Evolutionary conservation across 352 stramenopile genomes (phyloP).

Genomic region (Pythium oligandrum): DNA sequence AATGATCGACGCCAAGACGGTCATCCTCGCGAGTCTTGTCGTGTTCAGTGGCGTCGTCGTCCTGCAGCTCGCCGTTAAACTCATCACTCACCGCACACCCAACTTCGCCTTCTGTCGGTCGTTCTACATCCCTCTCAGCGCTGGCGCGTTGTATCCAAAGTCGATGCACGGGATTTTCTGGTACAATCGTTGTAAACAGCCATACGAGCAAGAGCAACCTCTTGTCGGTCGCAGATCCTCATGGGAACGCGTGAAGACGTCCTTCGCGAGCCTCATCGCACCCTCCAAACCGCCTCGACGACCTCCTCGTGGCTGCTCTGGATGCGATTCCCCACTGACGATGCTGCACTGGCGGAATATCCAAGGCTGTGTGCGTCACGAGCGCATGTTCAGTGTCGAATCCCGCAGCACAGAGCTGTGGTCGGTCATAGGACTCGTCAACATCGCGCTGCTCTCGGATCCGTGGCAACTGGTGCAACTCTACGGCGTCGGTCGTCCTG

Average conservation of each 20-base stretch:
- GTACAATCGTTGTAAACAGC: no score
- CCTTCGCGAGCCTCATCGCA: no score
- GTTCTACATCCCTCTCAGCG: not conserved
- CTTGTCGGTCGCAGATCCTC: no score
- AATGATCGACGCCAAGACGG: no score
- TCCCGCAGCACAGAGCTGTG: conserved; percentile 17
- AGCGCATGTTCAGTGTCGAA: conserved; percentile 13
- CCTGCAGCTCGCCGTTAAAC: no score
- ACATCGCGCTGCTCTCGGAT: conserved; percentile 28
- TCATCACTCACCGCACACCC: not conserved
- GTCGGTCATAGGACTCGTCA: conserved; percentile 26
- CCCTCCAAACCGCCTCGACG: no score
- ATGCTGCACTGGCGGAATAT: conserved; percentile 13
- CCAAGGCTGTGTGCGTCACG: conserved; percentile 14
- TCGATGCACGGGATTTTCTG: no score
- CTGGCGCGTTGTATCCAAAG: not conserved
- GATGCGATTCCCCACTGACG: conserved; percentile 10
- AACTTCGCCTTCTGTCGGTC: not conserved
- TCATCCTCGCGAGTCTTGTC: no score
- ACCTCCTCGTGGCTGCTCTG: no score
- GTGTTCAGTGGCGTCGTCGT: no score
- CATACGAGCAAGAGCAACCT: no score
- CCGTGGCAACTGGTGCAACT: conserved; percentile 20
- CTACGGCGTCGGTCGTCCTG: conserved; percentile 6
- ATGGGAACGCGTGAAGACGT: no score